Evolutionary conservation across 2,329 filamentous ascomycete species (phyloP).

Genomic region (Tolypocladium capitatum): DNA sequence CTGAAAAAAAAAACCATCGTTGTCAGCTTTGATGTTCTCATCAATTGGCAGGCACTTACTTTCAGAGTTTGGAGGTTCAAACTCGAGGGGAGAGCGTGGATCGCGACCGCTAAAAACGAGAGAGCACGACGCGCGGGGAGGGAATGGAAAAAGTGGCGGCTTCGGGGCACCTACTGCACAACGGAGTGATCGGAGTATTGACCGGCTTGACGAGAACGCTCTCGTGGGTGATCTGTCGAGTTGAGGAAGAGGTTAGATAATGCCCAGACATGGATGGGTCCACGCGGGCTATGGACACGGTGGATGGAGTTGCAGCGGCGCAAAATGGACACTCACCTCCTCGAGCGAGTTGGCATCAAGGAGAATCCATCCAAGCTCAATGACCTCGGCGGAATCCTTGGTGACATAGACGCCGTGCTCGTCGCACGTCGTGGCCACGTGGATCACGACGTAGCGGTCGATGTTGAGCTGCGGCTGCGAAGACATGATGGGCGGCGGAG

Average conservation of each 20-base stretch:
- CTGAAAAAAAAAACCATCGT: conserved; percentile 34
- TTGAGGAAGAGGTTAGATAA: conserved; percentile 2
- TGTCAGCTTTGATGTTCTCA: conserved; percentile 1
- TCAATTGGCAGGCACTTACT: background rate
- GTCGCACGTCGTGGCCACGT: conserved; percentile 97
- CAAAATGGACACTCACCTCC: conserved; percentile 51
- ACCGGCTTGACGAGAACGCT: conserved; percentile 95
- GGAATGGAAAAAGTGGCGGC: conserved; percentile 4
- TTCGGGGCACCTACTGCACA: conserved; percentile 72
- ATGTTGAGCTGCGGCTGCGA: conserved; percentile 51
- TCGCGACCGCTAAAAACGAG: background rate
- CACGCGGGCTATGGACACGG: background rate
- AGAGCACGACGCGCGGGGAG: conserved; percentile 1
- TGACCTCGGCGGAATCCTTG: conserved; percentile 97
- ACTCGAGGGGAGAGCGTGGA: background rate
- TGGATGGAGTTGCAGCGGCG: conserved; percentile 2
- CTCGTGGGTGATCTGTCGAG: conserved; percentile 71
- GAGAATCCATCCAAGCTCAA: conserved; percentile 97
- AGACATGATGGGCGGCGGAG: conserved; percentile 20
- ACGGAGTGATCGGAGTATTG: conserved; percentile 95
- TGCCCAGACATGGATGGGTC: background rate
- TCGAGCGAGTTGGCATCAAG: conserved; percentile 84
- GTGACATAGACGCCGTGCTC: conserved; percentile 99
- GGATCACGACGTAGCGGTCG: conserved; percentile 95
- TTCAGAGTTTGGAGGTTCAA: background rate